Conservation (phyloP, 2,329 filamentous ascomycete genomes). For the Penicillium sp. region DNA sequence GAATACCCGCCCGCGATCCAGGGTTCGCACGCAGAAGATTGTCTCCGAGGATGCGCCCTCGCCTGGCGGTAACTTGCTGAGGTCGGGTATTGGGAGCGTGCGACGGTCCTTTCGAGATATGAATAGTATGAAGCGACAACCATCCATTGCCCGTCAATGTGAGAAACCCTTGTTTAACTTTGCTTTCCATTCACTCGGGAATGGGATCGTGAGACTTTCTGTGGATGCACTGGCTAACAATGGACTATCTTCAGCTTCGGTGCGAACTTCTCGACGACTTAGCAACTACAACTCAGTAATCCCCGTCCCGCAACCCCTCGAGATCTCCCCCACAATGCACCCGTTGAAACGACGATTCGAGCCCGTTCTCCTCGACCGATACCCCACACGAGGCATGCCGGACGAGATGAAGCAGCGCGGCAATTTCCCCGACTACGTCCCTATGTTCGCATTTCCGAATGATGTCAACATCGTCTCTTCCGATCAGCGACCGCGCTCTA, state of each 20-base stretch:
- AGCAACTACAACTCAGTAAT: slow-evolving; percentile 99
- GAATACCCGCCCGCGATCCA: slow-evolving; percentile 66
- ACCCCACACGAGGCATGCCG: slow-evolving; percentile 77
- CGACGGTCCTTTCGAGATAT: slow-evolving; percentile 89
- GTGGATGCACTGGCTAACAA: neutral
- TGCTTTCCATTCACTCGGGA: neutral
- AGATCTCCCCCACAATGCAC: slow-evolving; percentile 89
- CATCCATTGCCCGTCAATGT: slow-evolving; percentile 73
- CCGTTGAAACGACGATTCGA: slow-evolving; percentile 92
- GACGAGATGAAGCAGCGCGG: slow-evolving; percentile 80
- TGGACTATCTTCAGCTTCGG: slow-evolving; percentile 53
- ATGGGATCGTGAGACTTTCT: neutral
- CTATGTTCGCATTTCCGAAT: slow-evolving; percentile 99
- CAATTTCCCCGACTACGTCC: slow-evolving; percentile 92
- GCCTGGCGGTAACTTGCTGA: slow-evolving; percentile 45
- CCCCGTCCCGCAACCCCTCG: slow-evolving; percentile 84
- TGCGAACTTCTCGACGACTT: slow-evolving; percentile 80
- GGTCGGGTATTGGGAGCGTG: slow-evolving; percentile 75
- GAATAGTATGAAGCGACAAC: slow-evolving; percentile 89
- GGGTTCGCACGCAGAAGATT: slow-evolving; percentile 78
- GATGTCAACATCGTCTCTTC: slow-evolving; percentile 96
- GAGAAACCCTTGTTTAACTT: slow-evolving; percentile 38
- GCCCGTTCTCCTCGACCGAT: slow-evolving; percentile 91
- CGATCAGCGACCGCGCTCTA: slow-evolving; percentile 89
- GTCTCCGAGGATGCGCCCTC: slow-evolving; percentile 65